phyloP scores from a whole-genome alignment of 2,329 filamentous ascomycete genomes.

The Sphaerostilbella broomeana region DNA sequence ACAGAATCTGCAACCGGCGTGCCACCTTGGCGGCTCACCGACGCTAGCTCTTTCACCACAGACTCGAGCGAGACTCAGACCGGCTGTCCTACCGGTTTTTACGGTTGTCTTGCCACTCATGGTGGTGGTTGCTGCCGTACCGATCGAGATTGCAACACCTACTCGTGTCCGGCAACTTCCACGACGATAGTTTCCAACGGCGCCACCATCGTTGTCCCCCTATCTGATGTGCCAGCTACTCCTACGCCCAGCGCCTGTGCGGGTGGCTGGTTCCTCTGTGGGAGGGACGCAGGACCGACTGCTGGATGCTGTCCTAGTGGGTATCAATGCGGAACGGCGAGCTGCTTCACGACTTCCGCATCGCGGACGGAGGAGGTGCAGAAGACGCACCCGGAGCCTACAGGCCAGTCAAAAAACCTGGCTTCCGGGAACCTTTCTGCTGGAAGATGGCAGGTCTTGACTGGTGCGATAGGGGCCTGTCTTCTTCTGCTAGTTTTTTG shows the following conservation, averaged over 20 bases:
- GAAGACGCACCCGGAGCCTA: slow-evolving; percentile 32
- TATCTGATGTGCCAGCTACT: slow-evolving; percentile 39
- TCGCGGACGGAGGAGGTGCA: slow-evolving; percentile 51
- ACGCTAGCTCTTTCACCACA: slow-evolving; percentile 2
- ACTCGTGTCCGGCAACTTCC: slow-evolving; percentile 61
- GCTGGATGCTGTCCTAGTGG: slow-evolving; percentile 81
- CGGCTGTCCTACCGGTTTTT: slow-evolving; percentile 81
- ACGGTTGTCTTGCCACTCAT: slow-evolving; percentile 78
- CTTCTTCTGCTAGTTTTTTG: slow-evolving; percentile 7
- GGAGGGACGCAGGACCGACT: slow-evolving; percentile 48
- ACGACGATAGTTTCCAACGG: slow-evolving; percentile 63
- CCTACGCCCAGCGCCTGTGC: slow-evolving; percentile 55
- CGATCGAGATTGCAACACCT: slow-evolving; percentile 75
- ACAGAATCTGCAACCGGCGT: slow-evolving; percentile 33
- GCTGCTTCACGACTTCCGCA: slow-evolving; percentile 55
- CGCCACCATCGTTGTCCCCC: slow-evolving; percentile 63
- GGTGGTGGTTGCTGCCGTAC: slow-evolving; percentile 83
- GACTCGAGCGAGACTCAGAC: slow-evolving; percentile 19
- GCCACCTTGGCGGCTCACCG: slow-evolving; percentile 39
- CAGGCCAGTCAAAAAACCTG: slow-evolving; percentile 29
- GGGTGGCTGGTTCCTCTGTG: slow-evolving; percentile 70
- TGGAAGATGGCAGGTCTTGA: neutral
- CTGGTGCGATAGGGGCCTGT: slow-evolving; percentile 1
- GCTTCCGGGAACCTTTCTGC: neutral
- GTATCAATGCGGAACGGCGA: slow-evolving; percentile 64